Base-by-base conservation (phyloP, 306 rosid species). In the Rosa rugosa region DNA sequence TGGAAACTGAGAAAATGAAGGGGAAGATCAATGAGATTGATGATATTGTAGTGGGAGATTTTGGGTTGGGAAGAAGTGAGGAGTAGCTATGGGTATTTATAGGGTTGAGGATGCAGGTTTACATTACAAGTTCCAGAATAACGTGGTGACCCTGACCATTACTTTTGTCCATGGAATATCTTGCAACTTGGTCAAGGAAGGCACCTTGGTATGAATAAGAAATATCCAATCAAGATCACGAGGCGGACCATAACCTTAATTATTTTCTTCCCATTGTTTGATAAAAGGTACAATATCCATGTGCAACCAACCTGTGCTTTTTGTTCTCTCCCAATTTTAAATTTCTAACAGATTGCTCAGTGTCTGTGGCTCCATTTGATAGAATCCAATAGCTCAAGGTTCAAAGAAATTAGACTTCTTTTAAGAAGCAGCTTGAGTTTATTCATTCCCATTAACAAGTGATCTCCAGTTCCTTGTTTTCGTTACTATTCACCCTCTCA, bases 31-130 rank as follows among this genome's bases (percentile, higher is more conserved):
- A 38, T 56, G 16, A 56, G 45, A 6, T 42, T 17, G 31, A 23
- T 60, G 75, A 47, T 46, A 57, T 22, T 71, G 59, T 7, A 25
- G 18, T 47, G 38, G 56, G 40, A 69, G 54, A 47, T 45, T 25
- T 84, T 27, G 85, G 82, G 13, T 66, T 42, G 87, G 85, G 77
- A 71, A 47, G 60, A 47, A 25, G 13, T 27, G 75, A 16, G 14
- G 75, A 27, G 16, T n/a, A 27, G 60, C 23, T 25, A 14, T 7
- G 75, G 25, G 16, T 71, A 47, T 71, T 46, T 71, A 71, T 71
- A 71, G 73, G 46, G 4, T 20, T 11, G 45, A 34, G 2, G 70
- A 34, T 36, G 45, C 36, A 53, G 50, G n/a, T 12, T 73, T 11
- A 20, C 18, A 62, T 11, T 7, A 3, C 31, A 53, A 36, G 49